phyloP scores from a whole-genome alignment of 2,329 filamentous ascomycete genomes.

The Nemania sp. region DNA sequence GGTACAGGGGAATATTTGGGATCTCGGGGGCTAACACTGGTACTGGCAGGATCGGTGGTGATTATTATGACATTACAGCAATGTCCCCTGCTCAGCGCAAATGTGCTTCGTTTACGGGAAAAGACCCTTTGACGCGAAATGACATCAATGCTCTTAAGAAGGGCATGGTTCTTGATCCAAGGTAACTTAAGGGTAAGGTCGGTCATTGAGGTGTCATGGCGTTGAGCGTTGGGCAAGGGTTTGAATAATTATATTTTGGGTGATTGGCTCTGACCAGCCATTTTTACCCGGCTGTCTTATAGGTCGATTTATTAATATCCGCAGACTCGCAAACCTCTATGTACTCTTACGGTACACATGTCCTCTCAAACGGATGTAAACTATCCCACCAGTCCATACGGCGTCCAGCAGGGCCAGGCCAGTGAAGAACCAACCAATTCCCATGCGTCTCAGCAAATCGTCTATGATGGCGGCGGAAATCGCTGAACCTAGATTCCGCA shows the following conservation, averaged over 20 bases:
- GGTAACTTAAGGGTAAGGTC: no score
- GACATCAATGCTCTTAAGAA: slow-evolving; percentile 44
- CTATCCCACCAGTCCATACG: slow-evolving; percentile 8
- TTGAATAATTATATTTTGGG: no score
- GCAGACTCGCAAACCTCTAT: no score
- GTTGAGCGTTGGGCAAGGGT: no score
- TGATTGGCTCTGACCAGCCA: no score
- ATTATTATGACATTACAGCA: slow-evolving; percentile 44
- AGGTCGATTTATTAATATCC: no score
- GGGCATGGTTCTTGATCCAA: slow-evolving; percentile 39
- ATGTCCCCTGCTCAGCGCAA: slow-evolving; percentile 43
- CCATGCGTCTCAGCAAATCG: slow-evolving; percentile 41
- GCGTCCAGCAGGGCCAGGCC: slow-evolving; percentile 43
- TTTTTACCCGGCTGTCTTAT: no score
- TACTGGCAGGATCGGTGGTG: slow-evolving; percentile 43
- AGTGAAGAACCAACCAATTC: slow-evolving; percentile 47
- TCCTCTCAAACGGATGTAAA: slow-evolving; percentile 15
- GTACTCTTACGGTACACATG: slow-evolving; percentile 9
- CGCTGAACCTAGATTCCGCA: slow-evolving; percentile 47
- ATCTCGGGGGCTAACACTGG: background rate
- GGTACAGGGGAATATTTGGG: slow-evolving; percentile 32
- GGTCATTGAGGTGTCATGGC: no score
- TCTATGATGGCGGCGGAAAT: slow-evolving; percentile 45
- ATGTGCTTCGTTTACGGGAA: slow-evolving; percentile 37
- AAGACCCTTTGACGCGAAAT: slow-evolving; percentile 44